Evolutionary conservation across 1,284 basidiomycete genomes (phyloP).

Genomic region (Ceratobasidium theobromae): DNA sequence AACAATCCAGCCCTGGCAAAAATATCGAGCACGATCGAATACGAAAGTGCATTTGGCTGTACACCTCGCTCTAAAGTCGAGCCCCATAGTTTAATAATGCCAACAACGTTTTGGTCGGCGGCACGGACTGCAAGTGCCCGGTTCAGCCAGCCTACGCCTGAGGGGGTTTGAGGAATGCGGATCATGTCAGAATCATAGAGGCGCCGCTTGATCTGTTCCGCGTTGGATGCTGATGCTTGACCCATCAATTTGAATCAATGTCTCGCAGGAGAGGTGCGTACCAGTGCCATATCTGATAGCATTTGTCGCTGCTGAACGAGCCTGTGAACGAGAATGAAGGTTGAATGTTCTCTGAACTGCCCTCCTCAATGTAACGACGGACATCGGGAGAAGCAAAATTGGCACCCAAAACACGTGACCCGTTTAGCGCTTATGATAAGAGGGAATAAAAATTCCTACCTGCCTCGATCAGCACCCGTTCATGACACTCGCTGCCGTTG

Average conservation of each 20-base stretch:
- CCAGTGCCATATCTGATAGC: background rate
- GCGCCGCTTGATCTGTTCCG: background rate
- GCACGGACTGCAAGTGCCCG: background rate
- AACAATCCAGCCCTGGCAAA: slow-evolving; percentile 47
- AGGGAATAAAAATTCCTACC: background rate
- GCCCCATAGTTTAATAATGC: slow-evolving; percentile 44
- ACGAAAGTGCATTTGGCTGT: slow-evolving; percentile 40
- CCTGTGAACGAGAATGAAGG: background rate
- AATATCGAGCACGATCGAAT: slow-evolving; percentile 56
- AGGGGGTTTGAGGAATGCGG: background rate
- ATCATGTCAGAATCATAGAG: background rate
- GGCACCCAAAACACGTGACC: background rate
- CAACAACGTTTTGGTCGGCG: slow-evolving; percentile 11
- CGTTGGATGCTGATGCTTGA: background rate
- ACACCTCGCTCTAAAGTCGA: slow-evolving; percentile 47
- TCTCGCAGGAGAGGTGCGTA: background rate
- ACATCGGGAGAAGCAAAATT: background rate
- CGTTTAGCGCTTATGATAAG: background rate
- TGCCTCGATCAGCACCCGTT: background rate
- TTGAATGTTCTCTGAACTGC: background rate
- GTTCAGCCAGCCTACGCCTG: background rate
- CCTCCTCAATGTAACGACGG: background rate
- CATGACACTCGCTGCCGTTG: background rate
- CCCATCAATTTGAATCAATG: background rate
- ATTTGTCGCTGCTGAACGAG: background rate